Base-by-base conservation (phyloP, 2,329 filamentous ascomycete genomes). In the Aspergillus hortae region DNA sequence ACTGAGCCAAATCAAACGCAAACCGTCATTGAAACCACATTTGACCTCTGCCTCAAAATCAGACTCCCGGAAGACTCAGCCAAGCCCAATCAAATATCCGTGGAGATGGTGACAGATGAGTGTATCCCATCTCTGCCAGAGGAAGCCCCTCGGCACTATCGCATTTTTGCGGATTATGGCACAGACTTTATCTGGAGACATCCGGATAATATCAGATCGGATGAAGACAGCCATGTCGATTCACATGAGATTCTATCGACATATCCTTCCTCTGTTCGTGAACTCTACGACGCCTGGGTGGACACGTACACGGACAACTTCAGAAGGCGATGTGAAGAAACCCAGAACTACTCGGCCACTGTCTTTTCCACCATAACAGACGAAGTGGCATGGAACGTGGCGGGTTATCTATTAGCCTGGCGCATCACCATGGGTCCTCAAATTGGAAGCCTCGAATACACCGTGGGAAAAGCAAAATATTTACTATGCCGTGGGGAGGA, bases 371-470 rank as follows among this genome's bases (percentile, higher is more conserved):
- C 50, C 14, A 42, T 30, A 3, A 36, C 42, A 14, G 57, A 59
- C 21, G 52, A 60, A 11, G 58, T 61, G 12, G 50, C 55, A 7
- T 60, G 58, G 57, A 56, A 56, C 33, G 51, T 63, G 27, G 49
- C 60, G 25, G 58, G 60, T n/a, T 60, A 49, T 49, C 32, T 62
- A 17, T 44, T 62, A 40, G 60, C 58, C 6, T 63, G 60, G 60
- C 54, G 56, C 14, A 56, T 62, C 46, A 41, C 48, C 12, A 48
- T 62, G 44, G 54, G 40, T 19, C 27, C 23, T 23, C 23, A 23
- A 2, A 23, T 23, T 23, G 23, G 23, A 23, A 23, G 23, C 6
- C 23, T 23, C 23, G 23, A 23, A 4, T 23, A 23, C 5, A 6
- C 23, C 23, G 23, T 2, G 23, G 23, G 23, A 6, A 23, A 23